Evolutionary conservation across 2,329 filamentous ascomycete genomes (phyloP), one percentile per base, ranked within the genome.

Genomic region (Malbranchea cinnamomea): DNA sequence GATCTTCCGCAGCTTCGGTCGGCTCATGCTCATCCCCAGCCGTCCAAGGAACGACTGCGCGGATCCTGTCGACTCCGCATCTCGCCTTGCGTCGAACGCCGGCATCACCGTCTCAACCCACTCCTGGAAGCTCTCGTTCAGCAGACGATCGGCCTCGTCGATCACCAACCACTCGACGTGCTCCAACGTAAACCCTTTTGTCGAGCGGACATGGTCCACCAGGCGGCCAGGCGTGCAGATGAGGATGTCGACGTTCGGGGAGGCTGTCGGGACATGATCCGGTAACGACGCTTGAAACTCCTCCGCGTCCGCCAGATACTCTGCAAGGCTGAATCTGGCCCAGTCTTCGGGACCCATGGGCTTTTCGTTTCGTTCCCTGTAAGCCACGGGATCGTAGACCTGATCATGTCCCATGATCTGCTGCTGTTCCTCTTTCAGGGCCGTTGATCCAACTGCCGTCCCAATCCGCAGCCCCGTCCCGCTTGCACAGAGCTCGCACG

Each of bases 151-250:
- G 7, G 87, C 89, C 56, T 95, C 87, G 45, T 95, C 87, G 26
- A 94, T 78, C 2, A 94, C 71, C 0, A 95, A 63, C 84, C 85
- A 95, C 37, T 80, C 71, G 4, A 94, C 63, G 47, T 79, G 67
- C 33, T 78, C 70, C 13, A 95, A 62, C 0, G 66, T 71, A 50
- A 95, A 94, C 0, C 83, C 84, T 3, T 72, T 71, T 0, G 87
- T 95, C 36, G 76, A 74, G 39, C 78, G 76, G 29, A 94, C 67
- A 52, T 95, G 87, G 44, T 95, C 87, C 3, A 95, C 83, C 1
- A 95, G 68, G 38, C 87, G 73, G 36, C 89, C 89, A 1, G 87
- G 87, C 0, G 87, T 95, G 50, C 83, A 89, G 29, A 94, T 78
- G 15, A 98, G 65, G 19, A 95, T 70, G 49, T 95, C 85, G 3